These are phyloP conservation scores for Senna siamea DNA, from an alignment of 306 rosid genomes.

Conservation along the genomic window DNA sequence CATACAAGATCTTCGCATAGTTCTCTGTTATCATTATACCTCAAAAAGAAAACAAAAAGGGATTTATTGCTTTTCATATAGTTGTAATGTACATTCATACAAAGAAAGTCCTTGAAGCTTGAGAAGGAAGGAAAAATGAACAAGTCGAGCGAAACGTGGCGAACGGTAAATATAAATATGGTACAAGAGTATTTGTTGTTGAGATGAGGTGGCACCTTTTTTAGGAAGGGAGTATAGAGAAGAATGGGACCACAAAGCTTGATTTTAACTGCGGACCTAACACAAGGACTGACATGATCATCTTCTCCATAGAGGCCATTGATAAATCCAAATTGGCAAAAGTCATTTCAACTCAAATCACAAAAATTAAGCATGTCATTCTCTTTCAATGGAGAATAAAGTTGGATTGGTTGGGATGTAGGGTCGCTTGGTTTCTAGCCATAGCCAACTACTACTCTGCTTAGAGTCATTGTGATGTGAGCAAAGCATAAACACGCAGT, in stretches of 20 bases:
- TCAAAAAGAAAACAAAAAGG: too few species aligned
- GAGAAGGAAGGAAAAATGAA: conserved; percentile 24
- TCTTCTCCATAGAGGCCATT: background rate
- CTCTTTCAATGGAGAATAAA: conserved; percentile 12
- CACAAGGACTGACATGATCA: background rate
- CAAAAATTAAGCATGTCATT: background rate
- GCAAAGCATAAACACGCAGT: too few species aligned
- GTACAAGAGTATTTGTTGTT: background rate
- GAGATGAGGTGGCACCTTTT: background rate
- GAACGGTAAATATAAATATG: background rate
- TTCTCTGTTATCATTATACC: too few species aligned
- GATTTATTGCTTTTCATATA: too few species aligned
- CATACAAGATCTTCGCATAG: too few species aligned
- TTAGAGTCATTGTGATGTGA: too few species aligned
- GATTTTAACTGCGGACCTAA: conserved; percentile 47
- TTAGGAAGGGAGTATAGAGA: conserved; percentile 15
- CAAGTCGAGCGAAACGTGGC: background rate
- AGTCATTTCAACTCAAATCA: background rate
- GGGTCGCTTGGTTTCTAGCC: conserved; percentile 1
- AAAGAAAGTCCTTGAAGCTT: background rate
- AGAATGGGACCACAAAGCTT: conserved; percentile 29
- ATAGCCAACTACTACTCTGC: too few species aligned
- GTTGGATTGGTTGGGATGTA: conserved; percentile 1
- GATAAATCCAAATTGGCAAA: conserved; percentile 14
- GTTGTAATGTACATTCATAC: too few species aligned